A percentile compares a stretch with the other conserved stretches of the same genome.
Evolutionary conservation across 768 basidiomycete genomes (phyloP).

Genomic region (Panaeolus cyanescens): DNA sequence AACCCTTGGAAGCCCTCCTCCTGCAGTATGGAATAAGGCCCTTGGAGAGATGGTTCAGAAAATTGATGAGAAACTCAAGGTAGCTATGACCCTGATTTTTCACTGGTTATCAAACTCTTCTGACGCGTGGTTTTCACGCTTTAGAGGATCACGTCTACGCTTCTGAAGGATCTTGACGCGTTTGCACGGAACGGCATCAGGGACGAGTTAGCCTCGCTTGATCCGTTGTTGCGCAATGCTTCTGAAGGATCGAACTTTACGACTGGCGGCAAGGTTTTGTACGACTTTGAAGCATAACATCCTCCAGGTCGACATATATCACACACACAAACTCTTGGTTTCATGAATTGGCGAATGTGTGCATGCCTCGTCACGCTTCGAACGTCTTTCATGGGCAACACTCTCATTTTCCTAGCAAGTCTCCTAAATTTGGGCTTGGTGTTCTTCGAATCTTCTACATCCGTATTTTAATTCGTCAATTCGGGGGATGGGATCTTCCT

Average conservation of each 20-base stretch:
- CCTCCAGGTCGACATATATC: not conserved
- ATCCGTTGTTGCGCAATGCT: conserved; percentile 72
- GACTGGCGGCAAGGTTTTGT: conserved; percentile 25
- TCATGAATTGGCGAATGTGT: not conserved
- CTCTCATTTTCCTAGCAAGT: not conserved
- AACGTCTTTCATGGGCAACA: not conserved
- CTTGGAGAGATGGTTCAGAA: conserved; percentile 78
- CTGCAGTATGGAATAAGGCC: conserved; percentile 56
- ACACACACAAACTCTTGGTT: not conserved
- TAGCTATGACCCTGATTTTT: conserved; percentile 30
- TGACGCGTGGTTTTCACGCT: not conserved
- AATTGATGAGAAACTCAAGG: conserved; percentile 85
- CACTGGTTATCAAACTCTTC: not conserved
- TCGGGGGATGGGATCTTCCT: not conserved
- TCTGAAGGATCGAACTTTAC: conserved; percentile 31
- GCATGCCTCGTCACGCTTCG: not conserved
- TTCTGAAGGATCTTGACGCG: conserved; percentile 84
- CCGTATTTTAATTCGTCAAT: not conserved
- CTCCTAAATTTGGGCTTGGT: not conserved
- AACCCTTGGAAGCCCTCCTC: conserved; percentile 44
- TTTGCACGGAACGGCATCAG: conserved; percentile 80
- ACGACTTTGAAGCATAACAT: conserved; percentile 32
- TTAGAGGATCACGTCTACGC: conserved; percentile 80
- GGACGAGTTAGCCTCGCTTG: conserved; percentile 81
- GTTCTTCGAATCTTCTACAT: too few species aligned